Evolutionary conservation across 768 basidiomycete genomes (phyloP), one percentile per base, ranked within the genome.

Genomic region (Lactifluus hygrophoroides): DNA sequence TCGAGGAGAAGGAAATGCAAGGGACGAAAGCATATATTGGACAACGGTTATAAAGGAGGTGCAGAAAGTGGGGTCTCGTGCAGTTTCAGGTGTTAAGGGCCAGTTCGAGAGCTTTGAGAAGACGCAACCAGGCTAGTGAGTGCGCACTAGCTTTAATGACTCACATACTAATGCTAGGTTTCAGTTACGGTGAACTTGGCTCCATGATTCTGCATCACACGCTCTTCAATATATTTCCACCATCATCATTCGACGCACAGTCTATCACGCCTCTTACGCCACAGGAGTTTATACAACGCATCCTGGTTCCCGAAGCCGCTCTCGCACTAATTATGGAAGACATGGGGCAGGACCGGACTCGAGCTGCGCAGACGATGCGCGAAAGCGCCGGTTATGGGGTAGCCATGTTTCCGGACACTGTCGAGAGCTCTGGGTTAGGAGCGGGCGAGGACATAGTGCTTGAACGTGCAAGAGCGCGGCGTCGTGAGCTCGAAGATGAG

Each of bases 221-320:
- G 0, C 76, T 95, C 13, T 84, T 83, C 65, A 77, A 82, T 65
- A 74, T 91, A 55, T 91, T 91, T 65, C 88, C 91, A 1, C 82
- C 80, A 0, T 68, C 76, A 3, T 71, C 77, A 0, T 78, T 89
- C 46, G 74, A 82, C 55, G 74, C 80, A 0, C 67, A 72, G n/a
- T 69, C 76, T 11, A 78, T 83, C 25, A 69, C 75, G 0, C 87
- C 94, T 0, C 78, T 97, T 23, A 80, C 83, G 1, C 76, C 83
- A 0, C 79, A 81, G 34, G 86, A 91, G 57, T 95, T 94, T 67
- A 77, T 92, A 37, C 83, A 87, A 38, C 84, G 85, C 16, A 78
- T 97, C 30, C 79, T 98, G n/a, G 83, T 97, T 2, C 95, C 95
- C 1, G 94, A 97, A 71, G 82, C 86, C 0, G 90, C 86, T 0